Evolutionary conservation across 352 stramenopile genomes (phyloP), one percentile per base, ranked within the genome.

Genomic region (Saprolegnia diclina): DNA sequence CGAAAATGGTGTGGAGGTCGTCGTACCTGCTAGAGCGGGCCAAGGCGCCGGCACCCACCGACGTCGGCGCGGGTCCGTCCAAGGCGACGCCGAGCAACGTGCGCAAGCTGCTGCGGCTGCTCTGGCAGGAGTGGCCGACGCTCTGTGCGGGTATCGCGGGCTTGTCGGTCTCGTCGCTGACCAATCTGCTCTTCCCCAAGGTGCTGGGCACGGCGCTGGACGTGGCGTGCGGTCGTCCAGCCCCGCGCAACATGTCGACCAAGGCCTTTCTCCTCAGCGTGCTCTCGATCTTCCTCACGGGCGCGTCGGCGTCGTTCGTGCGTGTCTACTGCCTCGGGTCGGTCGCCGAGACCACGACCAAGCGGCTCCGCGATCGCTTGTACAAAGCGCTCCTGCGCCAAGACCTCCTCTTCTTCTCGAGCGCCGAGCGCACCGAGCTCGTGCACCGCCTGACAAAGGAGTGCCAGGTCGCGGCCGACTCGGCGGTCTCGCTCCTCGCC

Each of bases 131-230:
- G 73, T 83, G 79, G 75, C 68, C 81, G 64, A 81, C 76, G 56
- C 74, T 97, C 26, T 73, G 78, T 18, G 65, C 83, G 19, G 88
- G 88, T 22, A 79, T 95, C 46, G 72, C 86, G 18, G 90, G 87
- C 55, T 88, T 97, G 81, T 82, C 82, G 16, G 76, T 94, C 18
- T 89, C 87, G 24, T 96, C 88, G 26, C 80, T 79, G 29, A 96
- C 90, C 71, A 97, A 96, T 71, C 75, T 97, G 26, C 72, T 94
- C 26, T 95, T 96, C 71, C 90, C 90, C 16, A 83, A 85, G 24
- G 83, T 96, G 61, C 93, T 97, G 78, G 90, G 89, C 44, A 94
- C 92, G 54, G 89, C 89, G 11, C 87, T 95, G 35, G 87, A 95
- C 65, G 82, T 94, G 18, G 82, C 85, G n/a, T 83, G 82, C 6